Evolutionary conservation across 192 early-diverging fungal species (phyloP).

Genomic region (Coemansia sp.): DNA sequence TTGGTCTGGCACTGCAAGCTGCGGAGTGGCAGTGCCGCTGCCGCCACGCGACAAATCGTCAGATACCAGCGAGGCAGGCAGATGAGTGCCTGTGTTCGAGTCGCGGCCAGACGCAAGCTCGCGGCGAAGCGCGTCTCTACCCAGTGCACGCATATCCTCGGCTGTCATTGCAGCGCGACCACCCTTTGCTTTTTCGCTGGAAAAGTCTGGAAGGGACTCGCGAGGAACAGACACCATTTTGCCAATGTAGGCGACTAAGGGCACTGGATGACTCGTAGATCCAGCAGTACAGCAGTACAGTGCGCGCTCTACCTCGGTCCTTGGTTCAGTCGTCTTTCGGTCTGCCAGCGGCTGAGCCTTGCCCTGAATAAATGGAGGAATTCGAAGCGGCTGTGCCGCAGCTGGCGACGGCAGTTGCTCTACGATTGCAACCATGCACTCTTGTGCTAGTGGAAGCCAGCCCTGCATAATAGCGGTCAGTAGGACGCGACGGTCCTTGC

Average conservation of each 20-base stretch:
- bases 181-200: slow-evolving; percentile 37
- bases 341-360: slow-evolving; percentile 15
- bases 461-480: slow-evolving; percentile 82
- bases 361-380: slow-evolving; percentile 72
- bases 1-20: not conserved
- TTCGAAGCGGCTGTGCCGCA: slow-evolving; percentile 71
- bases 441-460: slow-evolving; percentile 90
- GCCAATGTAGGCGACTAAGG: slow-evolving; percentile 81
- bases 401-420: slow-evolving; percentile 85
- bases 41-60: slow-evolving; percentile 11
- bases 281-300: slow-evolving; percentile 69
- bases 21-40: slow-evolving; percentile 30
- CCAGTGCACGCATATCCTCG: slow-evolving; percentile 84
- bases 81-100: slow-evolving; percentile 17
- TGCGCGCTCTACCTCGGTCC: slow-evolving; percentile 63
- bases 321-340: slow-evolving; percentile 42
- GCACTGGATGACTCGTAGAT: slow-evolving; percentile 40
- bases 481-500: slow-evolving; percentile 73
- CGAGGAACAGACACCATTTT: slow-evolving; percentile 90
- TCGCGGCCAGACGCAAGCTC: slow-evolving; percentile 34
- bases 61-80: slow-evolving; percentile 9
- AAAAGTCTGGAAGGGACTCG: slow-evolving; percentile 62
- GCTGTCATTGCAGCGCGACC: slow-evolving; percentile 68
- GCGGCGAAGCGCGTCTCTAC: slow-evolving; percentile 51
- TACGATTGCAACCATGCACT: slow-evolving; percentile 80